Base-by-base conservation (phyloP, 2,329 filamentous ascomycete genomes). In the Pseudopithomyces maydicus region DNA sequence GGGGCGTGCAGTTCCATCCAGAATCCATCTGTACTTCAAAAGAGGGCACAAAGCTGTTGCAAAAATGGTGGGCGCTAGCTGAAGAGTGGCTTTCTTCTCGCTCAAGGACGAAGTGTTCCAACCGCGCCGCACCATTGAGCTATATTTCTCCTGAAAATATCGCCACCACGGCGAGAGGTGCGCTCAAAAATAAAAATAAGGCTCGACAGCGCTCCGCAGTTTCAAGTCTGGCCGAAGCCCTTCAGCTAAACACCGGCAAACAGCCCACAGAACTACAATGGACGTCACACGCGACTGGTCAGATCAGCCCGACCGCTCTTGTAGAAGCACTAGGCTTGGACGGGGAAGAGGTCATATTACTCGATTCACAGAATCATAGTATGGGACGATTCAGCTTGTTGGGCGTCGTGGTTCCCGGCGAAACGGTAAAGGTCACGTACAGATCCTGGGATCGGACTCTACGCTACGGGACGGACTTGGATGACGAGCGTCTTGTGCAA, bases 1-100 rank as follows among this genome's bases (percentile, higher is more conserved):
- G 89, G 87, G 92, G 89, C 0, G 80, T 96, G 29, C 91, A 96
- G 70, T 96, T 92, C 67, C 91, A 96, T 69, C 91, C 91, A 0
- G 91, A 96, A 74, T 94, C 90, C 0, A 84, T 91, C 10, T 95
- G 91, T 72, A 93, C 91, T 2, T 88, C 89, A 33, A 76, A 80
- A 11, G 82, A 82, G 50, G 87, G 88, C 1, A 83, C 82, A 22
- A 75, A 78, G 14, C 80, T 95, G 20, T 78, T 96, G 35, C 74
- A 73, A 49, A 90, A 89, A 67, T 96, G 91, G 90, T 92, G 91
- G 81, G 69, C 71, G 2, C 79, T 84, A 69, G 86, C 87, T 1
- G 74, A 81, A 51, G 72, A 73, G 45, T 91, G 88, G 85, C 48
- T 42, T 39, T 15, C 20, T 41, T 35, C 33, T 42, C 44, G 52